These are phyloP conservation scores for Fusarium sp. DNA, from an alignment of 2,329 filamentous ascomycete species.

Conservation along the genomic window DNA sequence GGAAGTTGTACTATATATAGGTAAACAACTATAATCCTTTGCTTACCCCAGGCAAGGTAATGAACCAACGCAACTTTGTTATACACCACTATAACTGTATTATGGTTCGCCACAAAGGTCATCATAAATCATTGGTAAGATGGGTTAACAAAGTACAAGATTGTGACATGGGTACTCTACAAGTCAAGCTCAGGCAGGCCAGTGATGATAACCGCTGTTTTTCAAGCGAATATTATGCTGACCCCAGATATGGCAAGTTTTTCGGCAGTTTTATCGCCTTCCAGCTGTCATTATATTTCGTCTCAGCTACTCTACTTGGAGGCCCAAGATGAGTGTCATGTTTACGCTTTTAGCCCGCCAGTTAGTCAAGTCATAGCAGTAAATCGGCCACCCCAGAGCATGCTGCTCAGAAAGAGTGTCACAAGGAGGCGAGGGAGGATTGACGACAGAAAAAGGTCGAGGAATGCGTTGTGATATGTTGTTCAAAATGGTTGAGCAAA, in stretches of 20 bases:
- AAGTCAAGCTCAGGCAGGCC: too few species aligned
- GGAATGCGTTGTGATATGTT: slow-evolving; percentile 10
- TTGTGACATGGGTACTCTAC: too few species aligned
- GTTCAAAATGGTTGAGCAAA: slow-evolving; percentile 13
- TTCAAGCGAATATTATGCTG: too few species aligned
- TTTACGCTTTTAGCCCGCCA: too few species aligned
- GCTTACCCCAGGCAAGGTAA: too few species aligned
- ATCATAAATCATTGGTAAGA: too few species aligned
- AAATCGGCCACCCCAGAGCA: slow-evolving; percentile 62
- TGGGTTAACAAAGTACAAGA: too few species aligned
- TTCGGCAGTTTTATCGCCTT: neutral
- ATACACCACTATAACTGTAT: too few species aligned
- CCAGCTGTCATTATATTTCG: neutral
- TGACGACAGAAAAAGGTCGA: neutral
- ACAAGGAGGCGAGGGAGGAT: neutral
- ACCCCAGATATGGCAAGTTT: neutral
- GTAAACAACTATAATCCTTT: neutral
- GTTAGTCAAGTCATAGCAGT: slow-evolving; percentile 53
- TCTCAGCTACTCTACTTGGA: too few species aligned
- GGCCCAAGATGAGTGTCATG: neutral
- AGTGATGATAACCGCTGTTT: too few species aligned
- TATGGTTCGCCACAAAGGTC: too few species aligned
- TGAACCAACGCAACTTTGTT: too few species aligned
- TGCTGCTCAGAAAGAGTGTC: slow-evolving; percentile 37
- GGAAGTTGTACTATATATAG: neutral